Base-by-base conservation (phyloP, 805 yeast genomes). In the Starmerella ratchasimensis region DNA sequence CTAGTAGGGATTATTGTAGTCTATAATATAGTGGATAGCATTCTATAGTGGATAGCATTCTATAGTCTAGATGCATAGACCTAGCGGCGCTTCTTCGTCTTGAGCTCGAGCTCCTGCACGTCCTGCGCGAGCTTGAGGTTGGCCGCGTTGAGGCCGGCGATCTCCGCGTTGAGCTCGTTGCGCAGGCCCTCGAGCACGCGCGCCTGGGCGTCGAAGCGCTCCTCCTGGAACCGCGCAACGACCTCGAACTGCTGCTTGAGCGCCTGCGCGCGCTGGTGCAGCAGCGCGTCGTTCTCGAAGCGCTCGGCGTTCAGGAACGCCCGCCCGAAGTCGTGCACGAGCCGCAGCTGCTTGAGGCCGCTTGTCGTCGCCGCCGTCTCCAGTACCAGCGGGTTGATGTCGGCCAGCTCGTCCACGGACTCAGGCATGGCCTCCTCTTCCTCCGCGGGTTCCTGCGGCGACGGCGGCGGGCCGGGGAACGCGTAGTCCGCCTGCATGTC, bases 171-270 rank as follows among this genome's bases (percentile, higher is more conserved):
- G 13, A 39, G 31, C 13, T 22, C 62, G 83, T 74, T 59, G 74
- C 72, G 67, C 82, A 73, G 60, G 77, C 88, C 50, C 76, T 79
- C 47, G 53, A 84, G 80, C 59, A 82, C 83, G 47, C 77, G 74
- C 58, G 78, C 84, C 94, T 94, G 84, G 62, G 80, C 88, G 64
- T 83, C 77, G 55, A 84, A 83, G 60, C 93, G 72, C 53, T 78
- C 86, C 58, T 82, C 93, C 62, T 84, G 94, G 41, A 82, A 83
- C 60, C 79, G 76, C 36, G 81, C 72, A 59, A 83, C 93, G 54
- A 79, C 86, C 5, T 90, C 80, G 61, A 81, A 83, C 59, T 77
- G 79, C 60, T 78, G 28, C 27, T 34, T 29, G 22, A 49, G 34
- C 14, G 18, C 36, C 1, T 18, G 30, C 11, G 41, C 44, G 9